Evolutionary conservation across 2,329 filamentous ascomycete genomes (phyloP), one percentile per base, ranked within the genome.

Genomic region (Neonectria punicea): DNA sequence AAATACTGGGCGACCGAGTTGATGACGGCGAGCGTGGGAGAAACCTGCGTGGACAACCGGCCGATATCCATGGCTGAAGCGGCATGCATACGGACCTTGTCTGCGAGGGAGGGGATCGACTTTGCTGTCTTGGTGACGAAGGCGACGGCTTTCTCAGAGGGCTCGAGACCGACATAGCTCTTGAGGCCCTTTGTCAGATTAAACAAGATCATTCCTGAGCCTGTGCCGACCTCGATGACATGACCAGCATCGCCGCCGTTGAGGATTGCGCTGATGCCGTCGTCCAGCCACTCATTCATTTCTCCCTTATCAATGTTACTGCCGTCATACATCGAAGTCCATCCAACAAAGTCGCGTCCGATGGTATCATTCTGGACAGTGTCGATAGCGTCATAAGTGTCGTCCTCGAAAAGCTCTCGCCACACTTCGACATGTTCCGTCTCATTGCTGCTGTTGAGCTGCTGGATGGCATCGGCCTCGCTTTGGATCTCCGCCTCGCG

Each of bases 311-410:
- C 69, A 7, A 78, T 76, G 0, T 63, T 13, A 0, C 16, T 67
- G 5, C 75, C 76, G 32, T 78, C 71, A 30, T 76, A 77, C 73
- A 75, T 76, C 0, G 77, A 78, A 4, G 67, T 76, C 77, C 77
- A 79, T 8, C 71, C 74, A 1, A 63, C 66, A 20, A 78, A 79
- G 44, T 78, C 76, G 2, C 60, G 55, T 0, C 75, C 75, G 22
- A 75, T 63, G 1, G 14, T 39, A 1, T 61, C 58, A 1, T 43
- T n/a, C 11, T 67, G 47, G 1, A 72, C 41, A 5, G 25, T 28
- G 10, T 64, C 54, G 16, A 74, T 58, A 5, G 58, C 53, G 9
- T 43, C 34, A 22, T 74, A 73, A 2, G 44, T 61, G 3, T 54
- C 61, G 1, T 14, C 39, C 10, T 74, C 69, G 11, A 73, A 70